Evolutionary conservation across 2,329 filamentous ascomycete species (phyloP), one percentile per base, ranked within the genome.

Genomic region (Fusarium praegraminearum): DNA sequence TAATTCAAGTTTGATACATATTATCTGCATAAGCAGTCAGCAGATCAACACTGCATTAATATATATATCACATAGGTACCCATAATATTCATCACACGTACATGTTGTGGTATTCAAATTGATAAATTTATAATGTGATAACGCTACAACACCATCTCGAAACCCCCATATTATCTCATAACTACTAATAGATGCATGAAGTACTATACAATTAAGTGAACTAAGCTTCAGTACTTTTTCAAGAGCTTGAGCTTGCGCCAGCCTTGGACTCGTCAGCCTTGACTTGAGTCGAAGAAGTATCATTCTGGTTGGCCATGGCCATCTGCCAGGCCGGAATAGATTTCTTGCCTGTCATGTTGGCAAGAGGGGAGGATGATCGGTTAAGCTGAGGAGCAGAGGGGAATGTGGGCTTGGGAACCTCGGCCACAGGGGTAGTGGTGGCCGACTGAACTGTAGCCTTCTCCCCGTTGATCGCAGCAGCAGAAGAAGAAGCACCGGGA

Each of bases 261-360:
- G 65, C 65, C 43, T 65, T 74, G 16, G 73, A 66, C 53, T 78
- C 76, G 8, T 73, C 74, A 7, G 72, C 72, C 50, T 73, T 71
- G 45, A 75, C 73, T 43, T 74, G 60, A 11, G 76, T 68, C 24
- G 77, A 70, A 11, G 77, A 71, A 6, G 72, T 69, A n/a, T 67
- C 73, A 60, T 75, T 76, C 78, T 86, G 88, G 73, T 86, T 89
- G 33, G 88, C 84, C 76, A 90, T 89, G 49, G 91, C 90, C 85
- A 93, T 87, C 80, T 94, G 92, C 92, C 92, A 94, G 7, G 91
- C 88, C 7, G 92, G 92, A 71, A 94, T 94, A 13, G 91, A 89
- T 13, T 91, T 91, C 80, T 87, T 89, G 35, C 80, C 81, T 16
- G 79, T 75, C 38, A 85, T 72, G 49, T 70, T 62, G 46, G 74